Percentiles rank a stretch among this genome's conserved stretches.
These are phyloP conservation scores for Aspergillus fumigatiaffinis DNA, from an alignment of 2,329 filamentous ascomycete species.

Conservation along the genomic window DNA sequence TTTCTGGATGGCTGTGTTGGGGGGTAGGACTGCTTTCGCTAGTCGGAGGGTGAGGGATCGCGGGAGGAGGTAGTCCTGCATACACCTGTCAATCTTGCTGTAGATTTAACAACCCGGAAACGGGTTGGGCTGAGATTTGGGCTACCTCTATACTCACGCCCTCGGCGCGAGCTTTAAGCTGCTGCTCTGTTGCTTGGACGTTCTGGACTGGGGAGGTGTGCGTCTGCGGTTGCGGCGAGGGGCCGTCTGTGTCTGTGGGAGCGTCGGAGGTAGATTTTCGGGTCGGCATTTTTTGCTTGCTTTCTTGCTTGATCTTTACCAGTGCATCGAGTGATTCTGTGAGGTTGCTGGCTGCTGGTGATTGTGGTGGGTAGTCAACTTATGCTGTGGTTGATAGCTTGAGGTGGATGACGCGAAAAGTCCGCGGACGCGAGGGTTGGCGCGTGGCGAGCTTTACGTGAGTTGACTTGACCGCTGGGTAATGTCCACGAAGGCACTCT, in stretches of 20 bases:
- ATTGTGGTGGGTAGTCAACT: not conserved
- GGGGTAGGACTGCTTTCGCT: conserved; percentile 59
- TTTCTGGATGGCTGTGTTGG: conserved; percentile 63
- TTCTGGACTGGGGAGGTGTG: conserved; percentile 16
- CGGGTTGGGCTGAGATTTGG: no score
- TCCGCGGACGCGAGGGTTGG: not conserved
- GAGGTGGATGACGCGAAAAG: not conserved
- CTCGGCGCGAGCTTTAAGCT: conserved; percentile 37
- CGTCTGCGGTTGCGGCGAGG: conserved; percentile 14
- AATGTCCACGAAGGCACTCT: no score
- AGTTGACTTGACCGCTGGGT: not conserved
- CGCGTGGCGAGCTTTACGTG: not conserved
- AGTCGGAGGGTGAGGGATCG: conserved; percentile 60
- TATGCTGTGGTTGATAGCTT: not conserved
- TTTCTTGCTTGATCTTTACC: not conserved
- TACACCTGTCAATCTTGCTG: no score
- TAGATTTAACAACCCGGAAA: no score
- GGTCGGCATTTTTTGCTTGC: conserved; percentile 24
- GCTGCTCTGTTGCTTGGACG: conserved; percentile 35
- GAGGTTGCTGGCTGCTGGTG: not conserved
- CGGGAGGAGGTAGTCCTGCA: conserved; percentile 58
- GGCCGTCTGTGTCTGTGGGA: conserved; percentile 16
- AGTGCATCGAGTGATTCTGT: not conserved
- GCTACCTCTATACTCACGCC: conserved; percentile 40
- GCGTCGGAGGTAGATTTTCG: conserved; percentile 34